Percentiles rank a stretch among this genome's conserved stretches.
Conservation (phyloP, 345 rosid species). For the Durio zibethinus region DNA sequence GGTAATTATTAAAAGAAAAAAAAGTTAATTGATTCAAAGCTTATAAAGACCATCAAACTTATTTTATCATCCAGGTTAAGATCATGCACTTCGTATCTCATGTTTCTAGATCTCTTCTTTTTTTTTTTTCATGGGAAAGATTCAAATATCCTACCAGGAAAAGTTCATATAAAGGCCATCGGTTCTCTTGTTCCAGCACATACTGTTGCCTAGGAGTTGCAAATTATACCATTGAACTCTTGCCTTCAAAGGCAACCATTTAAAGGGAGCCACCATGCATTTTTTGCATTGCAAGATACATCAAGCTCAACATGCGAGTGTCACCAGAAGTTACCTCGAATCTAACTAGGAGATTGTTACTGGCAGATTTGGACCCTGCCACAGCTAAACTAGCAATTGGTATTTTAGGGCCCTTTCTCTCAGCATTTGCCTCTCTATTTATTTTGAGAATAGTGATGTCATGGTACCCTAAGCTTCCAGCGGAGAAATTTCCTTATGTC, state of each 20-base stretch:
- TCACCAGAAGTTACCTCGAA: constrained; percentile 19
- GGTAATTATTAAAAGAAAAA: neutral
- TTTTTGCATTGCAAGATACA: neutral
- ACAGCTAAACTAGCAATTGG: constrained; percentile 70
- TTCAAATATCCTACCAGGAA: constrained; percentile 11
- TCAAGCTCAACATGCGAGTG: constrained; percentile 1
- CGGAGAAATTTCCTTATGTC: constrained; percentile 76
- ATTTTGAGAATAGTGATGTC: constrained; percentile 82
- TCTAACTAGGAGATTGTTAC: constrained; percentile 22
- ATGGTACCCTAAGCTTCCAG: constrained; percentile 93
- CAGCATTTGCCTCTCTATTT: constrained; percentile 70
- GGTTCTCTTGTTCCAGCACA: constrained; percentile 1
- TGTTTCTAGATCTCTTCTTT: neutral
- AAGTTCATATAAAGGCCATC: neutral
- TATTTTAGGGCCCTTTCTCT: constrained; percentile 65
- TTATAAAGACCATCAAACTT: neutral
- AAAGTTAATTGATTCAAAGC: neutral
- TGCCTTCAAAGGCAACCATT: constrained; percentile 3
- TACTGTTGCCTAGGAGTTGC: constrained; percentile 3
- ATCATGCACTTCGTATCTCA: no score
- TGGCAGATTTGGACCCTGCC: constrained; percentile 72
- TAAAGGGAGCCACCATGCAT: neutral
- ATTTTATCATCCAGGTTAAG: neutral
- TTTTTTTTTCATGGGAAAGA: constrained; percentile 24
- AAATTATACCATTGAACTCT: constrained; percentile 12